Conservation (phyloP, 202 grass and related monocot species). For the Eragrostis tef region DNA sequence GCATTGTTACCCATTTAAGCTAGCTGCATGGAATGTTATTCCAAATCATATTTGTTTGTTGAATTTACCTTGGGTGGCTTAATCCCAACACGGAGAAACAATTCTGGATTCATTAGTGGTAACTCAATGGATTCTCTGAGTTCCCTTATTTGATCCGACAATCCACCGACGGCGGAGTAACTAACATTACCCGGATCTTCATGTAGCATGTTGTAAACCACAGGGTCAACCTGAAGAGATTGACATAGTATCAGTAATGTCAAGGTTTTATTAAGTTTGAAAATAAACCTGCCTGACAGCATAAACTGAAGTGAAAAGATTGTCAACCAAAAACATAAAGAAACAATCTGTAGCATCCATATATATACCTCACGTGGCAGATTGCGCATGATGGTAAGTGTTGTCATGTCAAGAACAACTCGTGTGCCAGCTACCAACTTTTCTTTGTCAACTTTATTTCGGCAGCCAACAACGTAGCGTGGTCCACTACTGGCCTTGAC, state of each 20-base stretch:
- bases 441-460: conserved; percentile 89
- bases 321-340: conserved; percentile 25
- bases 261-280: conserved; percentile 15
- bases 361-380: conserved; percentile 84
- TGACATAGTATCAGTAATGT: background rate
- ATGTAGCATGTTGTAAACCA: conserved; percentile 96
- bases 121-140: conserved; percentile 94
- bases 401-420: conserved; percentile 98
- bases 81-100: conserved; percentile 90
- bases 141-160: conserved; percentile 93
- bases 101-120: conserved; percentile 93
- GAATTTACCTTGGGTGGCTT: conserved; percentile 85
- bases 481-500: conserved; percentile 97
- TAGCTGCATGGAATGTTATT: conserved; percentile 26
- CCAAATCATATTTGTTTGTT: conserved; percentile 30
- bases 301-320: conserved; percentile 6
- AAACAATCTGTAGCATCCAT: background rate
- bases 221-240: conserved; percentile 78
- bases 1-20: background rate
- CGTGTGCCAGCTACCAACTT: conserved; percentile 79
- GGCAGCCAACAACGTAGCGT: conserved; percentile 87
- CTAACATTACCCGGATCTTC: conserved; percentile 98
- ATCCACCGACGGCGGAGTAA: conserved; percentile 93
- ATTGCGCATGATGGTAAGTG: conserved; percentile 93
- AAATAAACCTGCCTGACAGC: background rate